Conservation (phyloP, 371 early-diverging fungal genomes). For the Mucor mucedo region DNA sequence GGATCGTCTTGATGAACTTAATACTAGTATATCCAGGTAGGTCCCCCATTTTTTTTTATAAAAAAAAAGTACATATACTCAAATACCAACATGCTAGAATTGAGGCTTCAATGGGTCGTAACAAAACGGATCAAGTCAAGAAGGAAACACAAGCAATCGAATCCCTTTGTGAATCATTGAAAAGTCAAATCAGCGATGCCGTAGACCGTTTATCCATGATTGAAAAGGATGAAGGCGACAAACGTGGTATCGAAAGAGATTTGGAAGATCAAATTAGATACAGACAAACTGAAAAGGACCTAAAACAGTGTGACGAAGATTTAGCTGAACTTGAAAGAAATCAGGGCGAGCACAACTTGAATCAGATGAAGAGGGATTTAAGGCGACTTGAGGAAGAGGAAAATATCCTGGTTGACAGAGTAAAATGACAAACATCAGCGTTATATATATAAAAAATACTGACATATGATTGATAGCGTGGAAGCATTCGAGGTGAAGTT, state of each 20-base stretch:
- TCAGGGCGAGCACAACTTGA: slow-evolving; percentile 30
- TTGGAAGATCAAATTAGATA: slow-evolving; percentile 74
- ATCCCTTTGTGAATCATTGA: slow-evolving; percentile 18
- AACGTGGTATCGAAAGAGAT: slow-evolving; percentile 59
- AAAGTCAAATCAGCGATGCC: slow-evolving; percentile 11
- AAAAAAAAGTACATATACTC: neutral
- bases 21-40: slow-evolving; percentile 25
- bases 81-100: slow-evolving; percentile 14
- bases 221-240: slow-evolving; percentile 55
- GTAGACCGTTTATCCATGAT: slow-evolving; percentile 41
- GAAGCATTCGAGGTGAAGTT: slow-evolving; percentile 82
- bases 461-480: slow-evolving; percentile 47
- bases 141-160: slow-evolving; percentile 13
- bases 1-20: slow-evolving; percentile 21
- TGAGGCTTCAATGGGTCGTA: slow-evolving; percentile 9
- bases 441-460: neutral
- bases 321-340: slow-evolving; percentile 35
- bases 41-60: neutral
- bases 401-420: slow-evolving; percentile 59
- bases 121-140: slow-evolving; percentile 13
- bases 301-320: slow-evolving; percentile 39
- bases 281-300: slow-evolving; percentile 46
- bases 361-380: slow-evolving; percentile 40
- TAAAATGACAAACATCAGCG: slow-evolving; percentile 21
- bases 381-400: slow-evolving; percentile 47